Conservation (phyloP, 305 asterid species). For the Ajuga reptans region DNA sequence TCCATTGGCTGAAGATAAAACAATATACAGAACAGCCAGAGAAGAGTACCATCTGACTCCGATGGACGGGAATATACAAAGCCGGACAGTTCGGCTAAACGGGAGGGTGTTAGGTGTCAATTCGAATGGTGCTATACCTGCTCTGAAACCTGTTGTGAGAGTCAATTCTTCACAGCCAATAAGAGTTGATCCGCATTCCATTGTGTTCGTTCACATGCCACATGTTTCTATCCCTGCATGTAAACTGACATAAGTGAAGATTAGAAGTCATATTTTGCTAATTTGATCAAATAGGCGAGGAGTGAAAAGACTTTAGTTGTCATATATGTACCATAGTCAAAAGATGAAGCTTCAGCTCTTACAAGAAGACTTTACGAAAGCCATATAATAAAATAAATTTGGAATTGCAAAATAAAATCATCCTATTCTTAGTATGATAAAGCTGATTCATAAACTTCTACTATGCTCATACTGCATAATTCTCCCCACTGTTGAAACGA, state of each 20-base stretch:
- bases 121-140: constrained; percentile 40
- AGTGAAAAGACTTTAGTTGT: not conserved
- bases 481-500: too few species aligned
- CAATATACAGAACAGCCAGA: constrained; percentile 20
- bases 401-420: too few species aligned
- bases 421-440: too few species aligned
- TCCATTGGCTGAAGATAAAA: not conserved
- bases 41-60: constrained; percentile 62
- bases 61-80: constrained; percentile 40
- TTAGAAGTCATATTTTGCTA: not conserved
- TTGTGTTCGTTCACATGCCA: constrained; percentile 34
- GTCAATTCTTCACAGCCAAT: constrained; percentile 33
- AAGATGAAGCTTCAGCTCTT: not conserved
- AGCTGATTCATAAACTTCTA: too few species aligned
- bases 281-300: not conserved
- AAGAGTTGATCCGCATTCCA: constrained; percentile 22
- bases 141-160: constrained; percentile 29
- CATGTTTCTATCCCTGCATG: constrained; percentile 36
- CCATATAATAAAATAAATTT: too few species aligned
- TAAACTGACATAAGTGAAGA: not conserved
- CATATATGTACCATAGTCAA: not conserved
- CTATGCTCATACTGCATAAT: too few species aligned
- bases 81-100: constrained; percentile 51
- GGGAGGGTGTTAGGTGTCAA: constrained; percentile 38
- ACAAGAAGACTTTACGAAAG: too few species aligned